A percentile compares a stretch with the other conserved stretches of the same genome.
phyloP scores from a whole-genome alignment of 176 grass and related monocot species.

The Phyllostachys edulis region DNA sequence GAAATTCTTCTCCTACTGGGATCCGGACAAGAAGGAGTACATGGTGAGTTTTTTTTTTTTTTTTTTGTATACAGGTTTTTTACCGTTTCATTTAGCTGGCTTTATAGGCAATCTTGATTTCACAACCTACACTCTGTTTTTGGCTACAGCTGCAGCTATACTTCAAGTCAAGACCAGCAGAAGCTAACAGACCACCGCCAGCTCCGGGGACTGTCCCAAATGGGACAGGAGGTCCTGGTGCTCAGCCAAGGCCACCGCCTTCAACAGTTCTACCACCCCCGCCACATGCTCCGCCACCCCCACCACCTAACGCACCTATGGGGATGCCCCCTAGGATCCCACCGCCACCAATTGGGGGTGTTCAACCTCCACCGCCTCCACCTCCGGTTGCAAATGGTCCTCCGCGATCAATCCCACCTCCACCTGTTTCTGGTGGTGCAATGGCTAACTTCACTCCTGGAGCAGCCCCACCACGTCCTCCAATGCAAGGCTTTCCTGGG shows the following conservation, averaged over 20 bases:
- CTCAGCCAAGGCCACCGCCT: conserved; percentile 57
- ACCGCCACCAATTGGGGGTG: conserved; percentile 44
- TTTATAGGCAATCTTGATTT: conserved; percentile 6
- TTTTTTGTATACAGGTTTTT: background rate
- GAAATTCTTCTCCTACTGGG: conserved; percentile 96
- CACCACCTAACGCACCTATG: conserved; percentile 51
- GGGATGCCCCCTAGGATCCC: conserved; percentile 70
- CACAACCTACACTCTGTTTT: background rate
- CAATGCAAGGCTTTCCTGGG: conserved; percentile 60
- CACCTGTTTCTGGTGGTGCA: conserved; percentile 42
- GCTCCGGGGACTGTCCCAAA: conserved; percentile 63
- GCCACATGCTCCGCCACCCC: conserved; percentile 58
- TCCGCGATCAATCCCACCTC: conserved; percentile 68
- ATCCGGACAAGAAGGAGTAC: conserved; percentile 94
- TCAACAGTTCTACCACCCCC: conserved; percentile 52
- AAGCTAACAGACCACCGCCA: conserved; percentile 66
- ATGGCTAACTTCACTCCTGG: conserved; percentile 68
- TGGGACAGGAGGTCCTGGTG: conserved; percentile 58
- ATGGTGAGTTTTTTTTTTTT: conserved; percentile 46
- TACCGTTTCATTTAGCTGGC: background rate
- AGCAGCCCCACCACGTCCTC: conserved; percentile 46
- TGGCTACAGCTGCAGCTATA: conserved; percentile 76
- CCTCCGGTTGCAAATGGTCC: conserved; percentile 70
- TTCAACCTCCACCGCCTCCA: conserved; percentile 61
- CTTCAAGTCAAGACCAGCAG: conserved; percentile 77